phyloP scores from a whole-genome alignment of 441 rosid species.

The Populus hybrid region DNA sequence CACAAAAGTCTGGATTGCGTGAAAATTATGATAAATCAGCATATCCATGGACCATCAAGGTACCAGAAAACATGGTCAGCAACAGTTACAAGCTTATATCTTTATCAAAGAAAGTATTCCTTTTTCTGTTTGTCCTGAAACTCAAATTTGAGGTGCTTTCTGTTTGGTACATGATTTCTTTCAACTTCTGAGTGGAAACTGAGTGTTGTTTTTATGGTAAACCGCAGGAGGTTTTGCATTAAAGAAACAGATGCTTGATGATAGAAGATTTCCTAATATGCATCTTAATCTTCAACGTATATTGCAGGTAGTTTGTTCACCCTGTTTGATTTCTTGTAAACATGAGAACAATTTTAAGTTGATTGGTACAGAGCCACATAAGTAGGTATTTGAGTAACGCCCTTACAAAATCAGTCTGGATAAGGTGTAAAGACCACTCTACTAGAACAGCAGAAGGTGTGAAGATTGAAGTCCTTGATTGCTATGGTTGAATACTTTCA shows the following conservation, averaged over 20 bases:
- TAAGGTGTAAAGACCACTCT: neutral
- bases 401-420: neutral
- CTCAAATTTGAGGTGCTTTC: neutral
- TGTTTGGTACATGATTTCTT: slow-evolving; percentile 12
- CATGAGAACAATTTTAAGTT: neutral
- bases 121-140: neutral
- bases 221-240: slow-evolving; percentile 72
- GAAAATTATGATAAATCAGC: neutral
- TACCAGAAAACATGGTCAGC: neutral
- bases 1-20: neutral
- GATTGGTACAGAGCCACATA: neutral
- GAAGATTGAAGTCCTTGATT: slow-evolving; percentile 7
- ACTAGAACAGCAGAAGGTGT: neutral
- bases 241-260: slow-evolving; percentile 93
- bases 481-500: slow-evolving; percentile 6
- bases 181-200: slow-evolving; percentile 4
- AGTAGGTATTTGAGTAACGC: neutral
- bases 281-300: slow-evolving; percentile 90
- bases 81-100: neutral
- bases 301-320: neutral
- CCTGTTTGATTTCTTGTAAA: neutral
- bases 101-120: neutral
- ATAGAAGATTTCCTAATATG: slow-evolving; percentile 92
- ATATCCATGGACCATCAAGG: neutral
- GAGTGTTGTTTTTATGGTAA: slow-evolving; percentile 8